Base-by-base conservation (phyloP, 1,284 basidiomycete genomes). In the Sanghuangporus baumii region DNA sequence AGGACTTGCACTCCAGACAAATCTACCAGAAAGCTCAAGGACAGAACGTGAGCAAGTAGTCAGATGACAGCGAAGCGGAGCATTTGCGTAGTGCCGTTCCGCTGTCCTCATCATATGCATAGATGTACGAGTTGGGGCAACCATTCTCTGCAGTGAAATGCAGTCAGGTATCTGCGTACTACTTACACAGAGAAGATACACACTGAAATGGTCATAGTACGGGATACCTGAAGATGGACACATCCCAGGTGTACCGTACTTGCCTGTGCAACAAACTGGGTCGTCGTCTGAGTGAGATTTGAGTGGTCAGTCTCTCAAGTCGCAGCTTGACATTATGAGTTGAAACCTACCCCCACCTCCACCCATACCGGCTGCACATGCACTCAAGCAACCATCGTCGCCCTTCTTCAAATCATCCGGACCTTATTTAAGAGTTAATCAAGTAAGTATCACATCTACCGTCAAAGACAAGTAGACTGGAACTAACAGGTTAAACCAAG, bases 1-100 rank as follows among this genome's bases (percentile, higher is more conserved):
- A 38, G 52, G 16, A 18, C 20, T 12, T 14, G 16, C 23, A 37
- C 14, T 12, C 20, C 2, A 38, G n/a, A 55, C 2, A 38, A 11
- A 56, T 18, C 23, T 18, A 23, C 18, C n/a, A 3, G 14, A 7
- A n/a, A 18, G n/a, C 14, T 65, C 41, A 65, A 18, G 82, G 82
- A 69, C 82, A 85, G 75, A 84, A 84, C 5, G 81, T 84, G 43
- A 84, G 56, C 36, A 80, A 83, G 67, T 83, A 85, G 65, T 82
- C 77, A 2, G 82, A 78, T 9, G 72, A 74, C 47, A 70, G 69
- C 36, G 66, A 59, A 16, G 78, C 73, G 51, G 73, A 63, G 70
- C 84, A 85, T 1, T 76, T 82, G 72, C 74, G 82, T 38, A 86
- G 73, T 9, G 82, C 82, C 16, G 80, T 82, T 2, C 76, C 78